Evolutionary conservation across 495 filamentous ascomycete species (phyloP), one percentile per base, ranked within the genome.

Genomic region (Elaphomyces granulatus): DNA sequence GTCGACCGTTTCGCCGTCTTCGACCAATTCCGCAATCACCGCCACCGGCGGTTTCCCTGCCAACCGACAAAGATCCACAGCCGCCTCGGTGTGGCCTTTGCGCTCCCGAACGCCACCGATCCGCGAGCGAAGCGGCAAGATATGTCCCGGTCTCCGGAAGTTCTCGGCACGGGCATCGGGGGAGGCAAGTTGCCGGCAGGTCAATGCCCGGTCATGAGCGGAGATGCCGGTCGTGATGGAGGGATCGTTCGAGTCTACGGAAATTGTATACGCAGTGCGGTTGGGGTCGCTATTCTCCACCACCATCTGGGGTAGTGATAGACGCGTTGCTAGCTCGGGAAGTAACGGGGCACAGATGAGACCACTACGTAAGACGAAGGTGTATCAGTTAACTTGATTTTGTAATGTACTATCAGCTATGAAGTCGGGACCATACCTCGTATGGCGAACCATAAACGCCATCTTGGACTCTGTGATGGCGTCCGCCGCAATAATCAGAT

Each of bases 401-500:
- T 28, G 6, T 28, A 28, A 28, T 28, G 6, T 28, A 6, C 12
- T 28, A 28, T 28, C 12, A 28, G 6, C 23, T 28, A 28, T 28
- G 23, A 28, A 12, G 23, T 28, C 23, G 6, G 14, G 14, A 6
- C 14, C 33, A 14, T 47, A 75, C 68, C 73, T 77, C 12, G 79
- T 78, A 54, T 94, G 74, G 19, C 87, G 83, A 48, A 98, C 74
- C 71, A 98, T 76, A 61, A 95, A 96, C 43, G 86, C 86, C 82
- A 87, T 87, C 58, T 96, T 87, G 37, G 82, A 72, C 12, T 84
- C 68, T 15, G 88, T 95, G 50, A 95, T 66, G 46, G 82, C 71
- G 23, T 85, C 69, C 16, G 87, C 92, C 37, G 92, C 84, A 51
- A 95, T 88, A 58, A 98, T 93, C 18, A 98, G 78, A 63, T 98